phyloP scores from a whole-genome alignment of 148 eudicot species.

The Heliamphora exappendiculata region DNA sequence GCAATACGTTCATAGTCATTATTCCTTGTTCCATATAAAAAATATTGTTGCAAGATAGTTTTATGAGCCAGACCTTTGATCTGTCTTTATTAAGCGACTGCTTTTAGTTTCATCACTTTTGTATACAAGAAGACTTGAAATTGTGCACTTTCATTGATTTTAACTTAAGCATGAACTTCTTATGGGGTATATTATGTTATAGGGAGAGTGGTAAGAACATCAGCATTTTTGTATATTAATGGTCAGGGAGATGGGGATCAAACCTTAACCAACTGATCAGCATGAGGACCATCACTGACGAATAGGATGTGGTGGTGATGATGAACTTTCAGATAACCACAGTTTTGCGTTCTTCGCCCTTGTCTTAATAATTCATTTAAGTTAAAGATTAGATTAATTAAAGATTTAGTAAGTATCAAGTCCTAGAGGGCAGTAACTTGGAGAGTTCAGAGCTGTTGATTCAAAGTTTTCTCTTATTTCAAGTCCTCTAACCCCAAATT shows the following conservation, averaged over 20 bases:
- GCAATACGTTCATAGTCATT: too few species aligned
- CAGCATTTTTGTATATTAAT: not conserved
- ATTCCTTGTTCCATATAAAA: too few species aligned
- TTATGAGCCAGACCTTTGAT: too few species aligned
- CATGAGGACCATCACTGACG: too few species aligned
- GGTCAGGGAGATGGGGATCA: too few species aligned
- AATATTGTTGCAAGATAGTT: too few species aligned
- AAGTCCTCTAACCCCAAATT: not conserved
- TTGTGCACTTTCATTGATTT: too few species aligned
- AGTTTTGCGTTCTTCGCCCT: not conserved
- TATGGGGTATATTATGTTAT: too few species aligned
- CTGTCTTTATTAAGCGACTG: too few species aligned
- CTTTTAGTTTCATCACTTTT: too few species aligned
- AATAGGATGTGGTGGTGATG: not conserved
- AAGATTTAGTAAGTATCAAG: not conserved
- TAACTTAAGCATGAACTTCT: too few species aligned
- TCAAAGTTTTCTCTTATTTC: not conserved
- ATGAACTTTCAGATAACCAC: not conserved
- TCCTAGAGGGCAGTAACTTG: not conserved
- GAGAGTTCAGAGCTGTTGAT: not conserved
- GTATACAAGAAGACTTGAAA: too few species aligned
- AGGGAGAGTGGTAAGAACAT: not conserved
- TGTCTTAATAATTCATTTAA: not conserved
- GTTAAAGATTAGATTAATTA: not conserved
- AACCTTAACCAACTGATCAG: not conserved